These are phyloP conservation scores for Persicaria maculosa DNA, from an alignment of 148 eudicot genomes.

Conservation along the genomic window DNA sequence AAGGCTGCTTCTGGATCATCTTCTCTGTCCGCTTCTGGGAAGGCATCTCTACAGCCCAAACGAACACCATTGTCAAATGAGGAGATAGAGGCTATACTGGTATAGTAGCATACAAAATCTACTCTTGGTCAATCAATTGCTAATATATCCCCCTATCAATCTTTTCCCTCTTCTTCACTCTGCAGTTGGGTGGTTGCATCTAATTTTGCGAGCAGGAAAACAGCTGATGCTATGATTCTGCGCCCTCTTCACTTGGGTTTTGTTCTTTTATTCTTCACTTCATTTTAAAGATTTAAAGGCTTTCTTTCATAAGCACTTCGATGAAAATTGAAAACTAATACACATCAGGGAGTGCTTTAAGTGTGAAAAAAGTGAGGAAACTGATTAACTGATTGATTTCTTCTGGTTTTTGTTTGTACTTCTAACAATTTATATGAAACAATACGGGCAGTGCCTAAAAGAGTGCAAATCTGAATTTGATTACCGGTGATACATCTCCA, in stretches of 20 bases:
- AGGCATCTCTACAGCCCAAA: slow-evolving; percentile 88
- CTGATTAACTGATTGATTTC: neutral
- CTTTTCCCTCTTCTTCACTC: slow-evolving; percentile 7
- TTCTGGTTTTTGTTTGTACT: neutral
- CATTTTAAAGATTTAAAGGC: neutral
- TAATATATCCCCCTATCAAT: neutral
- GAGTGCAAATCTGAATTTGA: neutral
- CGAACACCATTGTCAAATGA: slow-evolving; percentile 67
- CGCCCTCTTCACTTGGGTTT: neutral
- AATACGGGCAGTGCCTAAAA: neutral
- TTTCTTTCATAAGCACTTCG: slow-evolving; percentile 1
- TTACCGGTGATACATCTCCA: neutral
- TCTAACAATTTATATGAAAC: neutral
- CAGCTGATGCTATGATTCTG: neutral
- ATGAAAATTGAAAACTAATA: neutral
- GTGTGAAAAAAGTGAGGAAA: neutral
- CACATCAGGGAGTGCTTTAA: neutral
- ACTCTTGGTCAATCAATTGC: neutral
- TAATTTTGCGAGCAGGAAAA: slow-evolving; percentile 17
- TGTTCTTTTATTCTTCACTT: neutral
- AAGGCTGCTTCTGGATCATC: slow-evolving; percentile 39
- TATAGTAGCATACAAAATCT: slow-evolving; percentile 18
- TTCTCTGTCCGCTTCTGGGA: slow-evolving; percentile 48
- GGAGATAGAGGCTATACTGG: slow-evolving; percentile 85
- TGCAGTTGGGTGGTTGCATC: slow-evolving; percentile 88